Percentiles rank a stretch among this genome's conserved stretches.
phyloP scores from a whole-genome alignment of 331 rosid genomes.

The Telfairia occidentalis region DNA sequence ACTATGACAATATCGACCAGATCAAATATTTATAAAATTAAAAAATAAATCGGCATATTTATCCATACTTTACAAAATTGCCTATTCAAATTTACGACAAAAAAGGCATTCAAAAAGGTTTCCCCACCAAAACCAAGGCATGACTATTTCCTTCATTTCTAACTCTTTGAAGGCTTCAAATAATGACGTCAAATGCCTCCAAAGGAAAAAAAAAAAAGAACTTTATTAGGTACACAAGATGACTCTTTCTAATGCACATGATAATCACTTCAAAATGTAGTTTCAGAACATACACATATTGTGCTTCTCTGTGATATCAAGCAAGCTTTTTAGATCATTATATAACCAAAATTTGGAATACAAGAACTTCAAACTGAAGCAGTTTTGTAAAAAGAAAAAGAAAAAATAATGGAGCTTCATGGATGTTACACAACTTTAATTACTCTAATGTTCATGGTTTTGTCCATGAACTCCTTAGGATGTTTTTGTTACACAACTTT shows the following conservation, averaged over 20 bases:
- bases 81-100: too few relatives aligned
- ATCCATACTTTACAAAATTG: too few relatives aligned
- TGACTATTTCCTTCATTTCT: background rate
- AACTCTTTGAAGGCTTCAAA: background rate
- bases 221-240: background rate
- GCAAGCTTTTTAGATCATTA: background rate
- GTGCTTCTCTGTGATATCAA: background rate
- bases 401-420: background rate
- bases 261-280: background rate
- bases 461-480: background rate
- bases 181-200: background rate
- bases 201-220: background rate
- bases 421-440: background rate
- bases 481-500: conserved; percentile 21
- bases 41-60: too few relatives aligned
- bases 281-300: background rate
- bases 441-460: background rate
- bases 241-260: background rate
- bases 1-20: too few relatives aligned
- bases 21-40: too few relatives aligned
- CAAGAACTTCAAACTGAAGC: background rate
- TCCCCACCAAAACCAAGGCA: too few relatives aligned
- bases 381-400: background rate
- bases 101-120: too few relatives aligned
- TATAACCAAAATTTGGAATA: background rate